Conservation (phyloP, 768 basidiomycete species). For the Tylopilus rubrobrunneus region DNA sequence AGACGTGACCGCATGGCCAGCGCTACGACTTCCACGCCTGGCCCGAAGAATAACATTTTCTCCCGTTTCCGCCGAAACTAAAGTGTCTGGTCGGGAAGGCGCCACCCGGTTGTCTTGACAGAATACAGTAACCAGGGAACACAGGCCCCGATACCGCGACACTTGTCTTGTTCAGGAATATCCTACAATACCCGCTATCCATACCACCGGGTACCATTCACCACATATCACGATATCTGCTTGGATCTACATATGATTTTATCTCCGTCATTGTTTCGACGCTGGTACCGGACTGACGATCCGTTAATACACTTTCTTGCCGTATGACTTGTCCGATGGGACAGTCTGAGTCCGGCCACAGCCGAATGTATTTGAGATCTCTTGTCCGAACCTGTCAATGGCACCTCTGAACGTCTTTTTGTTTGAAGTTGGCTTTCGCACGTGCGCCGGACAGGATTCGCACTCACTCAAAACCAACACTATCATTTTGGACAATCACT, state of each 20-base stretch:
- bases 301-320: conserved; percentile 11
- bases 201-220: too few relatives aligned
- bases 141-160: not conserved
- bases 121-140: not conserved
- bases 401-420: too few relatives aligned
- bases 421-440: too few relatives aligned
- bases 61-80: conserved; percentile 39
- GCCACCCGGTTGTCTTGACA: not conserved
- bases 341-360: too few relatives aligned
- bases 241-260: not conserved
- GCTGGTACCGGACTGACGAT: not conserved
- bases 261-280: not conserved
- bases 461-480: too few relatives aligned
- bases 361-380: too few relatives aligned
- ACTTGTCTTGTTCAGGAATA: not conserved
- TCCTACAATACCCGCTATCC: too few relatives aligned
- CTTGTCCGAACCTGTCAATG: too few relatives aligned
- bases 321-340: not conserved
- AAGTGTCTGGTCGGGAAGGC: not conserved
- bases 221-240: too few relatives aligned
- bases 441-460: too few relatives aligned
- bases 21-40: conserved; percentile 23
- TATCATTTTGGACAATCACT: too few relatives aligned
- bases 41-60: conserved; percentile 28
- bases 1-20: conserved; percentile 50